Conservation (phyloP, 2,329 filamentous ascomycete genomes). For the Aspergillus sp. region DNA sequence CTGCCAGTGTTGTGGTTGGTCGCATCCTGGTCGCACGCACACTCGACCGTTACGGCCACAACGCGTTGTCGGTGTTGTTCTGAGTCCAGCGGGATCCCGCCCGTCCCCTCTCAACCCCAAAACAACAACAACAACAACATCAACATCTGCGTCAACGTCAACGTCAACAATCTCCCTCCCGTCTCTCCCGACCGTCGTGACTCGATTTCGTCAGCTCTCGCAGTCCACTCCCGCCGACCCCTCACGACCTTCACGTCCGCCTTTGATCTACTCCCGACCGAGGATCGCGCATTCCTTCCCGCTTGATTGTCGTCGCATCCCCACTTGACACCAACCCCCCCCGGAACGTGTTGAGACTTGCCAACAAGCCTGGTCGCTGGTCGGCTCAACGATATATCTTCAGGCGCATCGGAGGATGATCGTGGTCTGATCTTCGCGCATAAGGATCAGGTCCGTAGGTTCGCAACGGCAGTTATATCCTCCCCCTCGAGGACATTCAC, state of each 20-base stretch:
- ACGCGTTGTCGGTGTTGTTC: conserved; percentile 20
- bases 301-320: not conserved
- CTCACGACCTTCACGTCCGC: conserved; percentile 3
- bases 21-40: conserved; percentile 17
- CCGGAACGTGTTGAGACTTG: not conserved
- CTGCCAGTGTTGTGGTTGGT: conserved; percentile 14
- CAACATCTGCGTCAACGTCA: not conserved
- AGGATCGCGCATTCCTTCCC: conserved; percentile 5
- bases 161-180: not conserved
- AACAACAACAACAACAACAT: conserved; percentile 4
- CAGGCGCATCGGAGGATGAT: conserved; percentile 29
- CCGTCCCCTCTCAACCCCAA: conserved; percentile 3
- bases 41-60: conserved; percentile 15
- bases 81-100: conserved; percentile 10
- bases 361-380: conserved; percentile 28
- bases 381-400: conserved; percentile 23
- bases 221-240: not conserved
- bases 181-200: not conserved
- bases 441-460: conserved; percentile 17
- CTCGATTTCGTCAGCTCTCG: not conserved
- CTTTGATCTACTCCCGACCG: not conserved
- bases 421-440: conserved; percentile 22
- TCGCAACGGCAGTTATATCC: conserved; percentile 24
- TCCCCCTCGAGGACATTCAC: not conserved
- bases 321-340: not conserved